A percentile compares a stretch with the other conserved stretches of the same genome.
These are phyloP conservation scores for Cyberlindnera xylosilytica DNA, from an alignment of 805 yeast genomes.

Conservation along the genomic window DNA sequence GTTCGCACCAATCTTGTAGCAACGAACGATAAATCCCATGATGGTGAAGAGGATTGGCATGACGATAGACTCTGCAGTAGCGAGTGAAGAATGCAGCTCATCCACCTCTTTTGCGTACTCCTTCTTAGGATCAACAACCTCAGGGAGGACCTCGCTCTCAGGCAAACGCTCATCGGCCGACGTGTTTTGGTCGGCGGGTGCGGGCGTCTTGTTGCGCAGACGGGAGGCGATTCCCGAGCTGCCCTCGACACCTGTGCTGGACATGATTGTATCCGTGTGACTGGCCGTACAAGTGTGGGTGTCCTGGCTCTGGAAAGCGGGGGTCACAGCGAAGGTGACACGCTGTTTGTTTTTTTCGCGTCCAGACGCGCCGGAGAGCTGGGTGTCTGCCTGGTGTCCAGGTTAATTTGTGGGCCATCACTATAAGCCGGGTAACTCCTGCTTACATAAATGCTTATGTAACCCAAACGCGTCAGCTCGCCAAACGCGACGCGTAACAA, in stretches of 20 bases:
- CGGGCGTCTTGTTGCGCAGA: constrained; percentile 19
- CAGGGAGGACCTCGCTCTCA: background rate
- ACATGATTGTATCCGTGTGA: constrained; percentile 6
- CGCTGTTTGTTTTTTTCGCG: constrained; percentile 15
- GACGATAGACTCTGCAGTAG: constrained; percentile 31
- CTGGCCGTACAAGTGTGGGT: background rate
- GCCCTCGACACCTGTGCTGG: constrained; percentile 15
- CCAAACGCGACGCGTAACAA: background rate
- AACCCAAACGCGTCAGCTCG: background rate
- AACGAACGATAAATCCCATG: constrained; percentile 68
- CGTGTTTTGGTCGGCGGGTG: constrained; percentile 3
- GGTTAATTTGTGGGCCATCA: background rate
- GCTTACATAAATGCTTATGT: too few species aligned
- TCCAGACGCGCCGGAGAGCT: background rate
- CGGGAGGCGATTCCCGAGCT: constrained; percentile 20
- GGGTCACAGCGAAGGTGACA: constrained; percentile 16
- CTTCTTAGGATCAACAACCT: constrained; percentile 19
- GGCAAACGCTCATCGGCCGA: background rate
- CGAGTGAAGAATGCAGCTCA: constrained; percentile 21
- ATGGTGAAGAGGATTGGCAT: constrained; percentile 68
- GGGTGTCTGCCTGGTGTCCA: constrained; percentile 1
- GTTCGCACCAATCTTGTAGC: constrained; percentile 70
- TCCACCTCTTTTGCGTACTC: constrained; percentile 17
- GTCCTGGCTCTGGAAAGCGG: too few species aligned
- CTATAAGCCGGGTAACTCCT: too few species aligned